Percentiles rank a stretch among this genome's conserved stretches.
Conservation (phyloP, 2,329 filamentous ascomycete species). For the Lojkania enalia region DNA sequence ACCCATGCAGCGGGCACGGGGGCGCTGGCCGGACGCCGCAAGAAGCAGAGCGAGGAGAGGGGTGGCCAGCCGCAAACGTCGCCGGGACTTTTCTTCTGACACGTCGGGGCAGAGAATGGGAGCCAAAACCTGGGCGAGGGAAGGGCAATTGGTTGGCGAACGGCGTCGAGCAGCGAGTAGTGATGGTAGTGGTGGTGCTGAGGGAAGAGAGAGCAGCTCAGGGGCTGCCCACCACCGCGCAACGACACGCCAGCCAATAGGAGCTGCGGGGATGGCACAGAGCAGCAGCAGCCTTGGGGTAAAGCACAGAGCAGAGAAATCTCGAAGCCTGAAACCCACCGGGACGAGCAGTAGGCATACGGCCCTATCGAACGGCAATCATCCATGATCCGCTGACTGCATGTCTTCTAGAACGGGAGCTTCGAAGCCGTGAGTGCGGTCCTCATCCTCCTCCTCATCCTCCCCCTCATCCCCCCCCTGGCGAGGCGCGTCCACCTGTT, state of each 20-base stretch:
- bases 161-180: background rate
- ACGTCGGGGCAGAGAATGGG: slow-evolving; percentile 7
- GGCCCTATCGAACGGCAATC: no score
- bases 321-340: slow-evolving; percentile 10
- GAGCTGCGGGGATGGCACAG: slow-evolving; percentile 8
- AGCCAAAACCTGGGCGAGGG: slow-evolving; percentile 11
- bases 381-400: no score
- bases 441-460: no score
- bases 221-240: slow-evolving; percentile 2
- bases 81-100: slow-evolving; percentile 13
- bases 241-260: slow-evolving; percentile 3
- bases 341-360: background rate
- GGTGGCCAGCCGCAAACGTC: slow-evolving; percentile 7
- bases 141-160: slow-evolving; percentile 6
- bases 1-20: background rate
- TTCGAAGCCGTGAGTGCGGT: no score
- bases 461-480: no score
- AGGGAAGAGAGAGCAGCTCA: slow-evolving; percentile 6
- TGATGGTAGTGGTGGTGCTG: slow-evolving; percentile 1
- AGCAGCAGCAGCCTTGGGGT: background rate
- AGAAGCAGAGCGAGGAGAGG: slow-evolving; percentile 6
- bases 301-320: background rate
- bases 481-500: background rate
- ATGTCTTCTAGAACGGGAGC: slow-evolving; percentile 11
- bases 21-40: background rate